These are phyloP conservation scores for Cladorrhinum samala DNA, from an alignment of 495 filamentous ascomycete genomes.

Conservation along the genomic window DNA sequence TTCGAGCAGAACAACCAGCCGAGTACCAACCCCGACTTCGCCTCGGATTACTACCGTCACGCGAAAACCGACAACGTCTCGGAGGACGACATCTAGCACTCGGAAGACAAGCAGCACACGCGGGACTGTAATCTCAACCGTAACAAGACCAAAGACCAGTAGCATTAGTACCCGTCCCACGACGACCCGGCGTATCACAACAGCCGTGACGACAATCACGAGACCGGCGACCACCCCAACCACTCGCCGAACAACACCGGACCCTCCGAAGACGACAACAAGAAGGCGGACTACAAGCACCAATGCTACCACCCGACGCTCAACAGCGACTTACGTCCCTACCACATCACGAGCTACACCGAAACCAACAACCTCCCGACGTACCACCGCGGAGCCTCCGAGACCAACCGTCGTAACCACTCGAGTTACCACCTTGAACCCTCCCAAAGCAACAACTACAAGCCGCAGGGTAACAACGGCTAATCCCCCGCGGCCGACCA, in stretches of 20 bases:
- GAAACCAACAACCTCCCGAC: neutral
- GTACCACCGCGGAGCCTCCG: neutral
- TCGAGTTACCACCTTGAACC: neutral
- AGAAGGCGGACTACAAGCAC: neutral
- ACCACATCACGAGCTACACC: neutral
- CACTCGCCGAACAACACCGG: neutral
- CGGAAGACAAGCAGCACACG: neutral
- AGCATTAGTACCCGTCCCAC: neutral
- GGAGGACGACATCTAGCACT: neutral
- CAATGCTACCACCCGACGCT: neutral
- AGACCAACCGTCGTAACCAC: neutral
- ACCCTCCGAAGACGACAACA: neutral
- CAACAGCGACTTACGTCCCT: neutral
- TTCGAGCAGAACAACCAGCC: slow-evolving; percentile 4
- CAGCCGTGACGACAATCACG: neutral
- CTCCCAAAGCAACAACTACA: neutral
- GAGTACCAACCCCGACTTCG: neutral
- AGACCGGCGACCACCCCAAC: neutral
- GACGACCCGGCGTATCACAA: neutral
- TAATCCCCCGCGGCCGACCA: neutral
- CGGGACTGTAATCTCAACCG: neutral
- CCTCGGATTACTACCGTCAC: neutral
- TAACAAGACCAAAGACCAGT: neutral
- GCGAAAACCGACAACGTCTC: neutral
- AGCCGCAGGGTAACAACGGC: neutral